Percentiles rank a stretch among this genome's conserved stretches.
phyloP scores from a whole-genome alignment of 805 yeast species.

The Candida krabiensis region DNA sequence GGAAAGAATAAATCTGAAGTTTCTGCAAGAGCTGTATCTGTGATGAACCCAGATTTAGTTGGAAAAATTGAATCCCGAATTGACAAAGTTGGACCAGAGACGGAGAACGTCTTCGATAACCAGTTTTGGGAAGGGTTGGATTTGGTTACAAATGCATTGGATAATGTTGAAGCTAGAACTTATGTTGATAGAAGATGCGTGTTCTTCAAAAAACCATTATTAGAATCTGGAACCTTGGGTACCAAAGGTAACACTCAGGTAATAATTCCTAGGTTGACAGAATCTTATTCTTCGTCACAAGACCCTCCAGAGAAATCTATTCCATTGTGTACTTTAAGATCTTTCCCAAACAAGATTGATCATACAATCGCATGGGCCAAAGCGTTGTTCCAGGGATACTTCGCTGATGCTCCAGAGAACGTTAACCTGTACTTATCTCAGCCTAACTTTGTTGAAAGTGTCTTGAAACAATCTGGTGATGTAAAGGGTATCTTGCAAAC shows the following conservation, averaged over 20 bases:
- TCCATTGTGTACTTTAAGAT: slow-evolving; percentile 94
- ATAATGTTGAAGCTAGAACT: slow-evolving; percentile 96
- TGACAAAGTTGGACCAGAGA: slow-evolving; percentile 92
- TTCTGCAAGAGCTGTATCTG: slow-evolving; percentile 80
- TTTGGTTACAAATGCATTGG: slow-evolving; percentile 94
- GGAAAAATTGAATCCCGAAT: slow-evolving; percentile 75
- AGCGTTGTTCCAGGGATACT: slow-evolving; percentile 87
- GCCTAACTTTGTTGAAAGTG: slow-evolving; percentile 88
- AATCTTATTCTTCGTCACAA: slow-evolving; percentile 92
- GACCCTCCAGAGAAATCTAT: slow-evolving; percentile 99
- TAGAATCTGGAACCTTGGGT: slow-evolving; percentile 97
- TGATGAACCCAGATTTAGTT: slow-evolving; percentile 79
- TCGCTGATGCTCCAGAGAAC: slow-evolving; percentile 87
- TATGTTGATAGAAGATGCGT: slow-evolving; percentile 97
- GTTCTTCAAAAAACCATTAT: slow-evolving; percentile 82
- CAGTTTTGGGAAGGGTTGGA: slow-evolving; percentile 82
- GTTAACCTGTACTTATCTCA: slow-evolving; percentile 89
- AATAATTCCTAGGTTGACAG: slow-evolving; percentile 89
- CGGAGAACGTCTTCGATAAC: slow-evolving; percentile 84
- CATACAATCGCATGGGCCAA: slow-evolving; percentile 99
- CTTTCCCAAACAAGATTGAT: slow-evolving; percentile 97
- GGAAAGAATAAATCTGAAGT: slow-evolving; percentile 88
- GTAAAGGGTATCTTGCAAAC: slow-evolving; percentile 83
- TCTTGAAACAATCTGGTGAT: slow-evolving; percentile 89
- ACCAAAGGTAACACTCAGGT: slow-evolving; percentile 99